Evolutionary conservation across 1,284 basidiomycete genomes (phyloP), one percentile per base, ranked within the genome.

Genomic region (Sphaerobolus stellatus): DNA sequence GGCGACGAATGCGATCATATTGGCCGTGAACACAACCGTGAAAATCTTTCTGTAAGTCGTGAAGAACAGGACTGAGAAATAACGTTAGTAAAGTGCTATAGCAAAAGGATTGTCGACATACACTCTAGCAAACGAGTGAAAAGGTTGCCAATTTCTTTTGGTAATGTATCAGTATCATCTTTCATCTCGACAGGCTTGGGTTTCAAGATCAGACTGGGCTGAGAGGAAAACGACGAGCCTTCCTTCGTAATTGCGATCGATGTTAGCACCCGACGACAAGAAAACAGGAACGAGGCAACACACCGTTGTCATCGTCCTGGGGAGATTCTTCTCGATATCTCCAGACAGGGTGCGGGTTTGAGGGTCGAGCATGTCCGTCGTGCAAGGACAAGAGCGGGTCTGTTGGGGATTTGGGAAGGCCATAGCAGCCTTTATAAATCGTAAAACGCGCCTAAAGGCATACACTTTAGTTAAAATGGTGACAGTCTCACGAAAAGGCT

Each of bases 1-100:
- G 8, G 67, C 71, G 4, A 36, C 33, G 18, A 36, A 36, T 18
- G 33, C 33, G 18, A 36, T 36, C 33, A 36, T 36, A 36, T 36
- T 36, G 18, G 18, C 13, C 33, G 33, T 36, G 33, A 36, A 36
- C 13, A 36, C 18, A 18, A 36, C 33, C 33, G 33, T 36, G 33
- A 36, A 36, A 36, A 36, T 36, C 33, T 36, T 36, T 36, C 33
- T 36, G 18, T 36, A 36, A 11, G 33, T 36, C 33, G 33, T 36
- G 33, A 36, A 36, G 11, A 18, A 11, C 33, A 18, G 11, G 18
- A 11, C 33, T 36, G 18, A 18, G 18, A 36, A 36, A 36, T 36
- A 18, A 36, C 13, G 13, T 11, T 36, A 18, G 18, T 18, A 36
- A 11, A 18, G 18, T 36, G 13, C 18, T 36, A 11, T 11, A 11